Evolutionary conservation across 345 rosid genomes (phyloP), one percentile per base, ranked within the genome.

Genomic region (Cardamine chenopodiifolia): DNA sequence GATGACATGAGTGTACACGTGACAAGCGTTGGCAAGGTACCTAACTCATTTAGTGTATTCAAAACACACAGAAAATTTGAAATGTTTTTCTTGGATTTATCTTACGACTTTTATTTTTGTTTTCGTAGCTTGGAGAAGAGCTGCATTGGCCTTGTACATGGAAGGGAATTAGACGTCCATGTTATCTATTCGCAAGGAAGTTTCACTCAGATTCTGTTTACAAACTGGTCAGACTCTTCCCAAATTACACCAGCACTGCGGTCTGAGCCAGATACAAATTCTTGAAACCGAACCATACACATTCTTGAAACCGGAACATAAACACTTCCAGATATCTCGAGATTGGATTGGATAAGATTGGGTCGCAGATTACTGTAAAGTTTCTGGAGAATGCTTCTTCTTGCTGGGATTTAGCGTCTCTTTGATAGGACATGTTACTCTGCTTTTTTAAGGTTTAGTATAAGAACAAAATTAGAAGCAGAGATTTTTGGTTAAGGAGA

Each of bases 101-200:
- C 52, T 60, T 57, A 4, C 4, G 26, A 25, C 1, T 66, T 25
- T 25, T n/a, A n/a, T n/a, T 37, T 15, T 53, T 32, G 0, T 25
- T 52, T 22, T n/a, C 26, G 67, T 53, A 77, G 66, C 84, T 90
- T 90, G 89, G 78, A 79, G 85, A 84, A 66, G 90, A 79, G 78
- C 83, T 80, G 78, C 62, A 80, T 25, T 85, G 81, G 77, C 85
- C 90, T 19, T 96, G 99, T 77, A 66, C 82, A 19, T 96, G 99
- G 99, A 96, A 96, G 19, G 99, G 99, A 26, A 91, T 87, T 58
- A 84, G 81, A 75, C 87, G 97, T 29, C 99, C 99, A 0, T 96
- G 99, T 55, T 89, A 90, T 86, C 84, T 96, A 40, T 96, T 96
- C 17, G 99, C 98, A 0, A 85, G 99, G 87, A 96, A 92, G 83